Percentiles rank a stretch among this genome's conserved stretches.
Evolutionary conservation across 1,284 basidiomycete genomes (phyloP).

Genomic region (Fistulinella cinereoalba): DNA sequence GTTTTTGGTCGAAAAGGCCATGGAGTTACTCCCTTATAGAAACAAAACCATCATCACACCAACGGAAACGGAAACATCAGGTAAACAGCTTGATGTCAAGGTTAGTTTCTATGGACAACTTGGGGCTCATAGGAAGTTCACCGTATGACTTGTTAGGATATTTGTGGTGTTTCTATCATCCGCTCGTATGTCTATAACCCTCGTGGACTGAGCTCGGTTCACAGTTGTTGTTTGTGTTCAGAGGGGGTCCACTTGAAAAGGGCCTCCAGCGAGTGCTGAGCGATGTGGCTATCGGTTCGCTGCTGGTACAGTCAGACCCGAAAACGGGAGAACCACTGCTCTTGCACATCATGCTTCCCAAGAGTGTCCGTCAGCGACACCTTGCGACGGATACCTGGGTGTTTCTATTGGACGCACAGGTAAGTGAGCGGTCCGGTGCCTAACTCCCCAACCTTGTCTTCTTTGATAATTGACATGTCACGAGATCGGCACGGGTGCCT

Average conservation of each 20-base stretch:
- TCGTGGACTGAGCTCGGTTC: neutral
- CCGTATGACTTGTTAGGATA: slow-evolving; percentile 35
- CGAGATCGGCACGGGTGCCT: slow-evolving; percentile 91
- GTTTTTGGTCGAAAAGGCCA: slow-evolving; percentile 80
- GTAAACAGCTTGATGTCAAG: slow-evolving; percentile 61
- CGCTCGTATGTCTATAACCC: slow-evolving; percentile 57
- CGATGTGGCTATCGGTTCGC: slow-evolving; percentile 83
- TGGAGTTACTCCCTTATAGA: slow-evolving; percentile 76
- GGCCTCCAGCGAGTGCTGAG: slow-evolving; percentile 89
- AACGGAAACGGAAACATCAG: slow-evolving; percentile 52
- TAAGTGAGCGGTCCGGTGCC: slow-evolving; percentile 21
- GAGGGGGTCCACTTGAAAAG: slow-evolving; percentile 86
- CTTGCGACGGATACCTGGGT: slow-evolving; percentile 75
- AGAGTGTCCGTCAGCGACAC: slow-evolving; percentile 61
- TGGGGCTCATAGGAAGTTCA: neutral
- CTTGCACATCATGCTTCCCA: slow-evolving; percentile 79
- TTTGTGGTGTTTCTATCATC: slow-evolving; percentile 84
- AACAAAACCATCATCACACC: slow-evolving; percentile 70
- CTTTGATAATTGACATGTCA: neutral
- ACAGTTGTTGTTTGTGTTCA: slow-evolving; percentile 30
- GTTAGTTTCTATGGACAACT: slow-evolving; percentile 30
- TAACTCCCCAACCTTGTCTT: too few species aligned
- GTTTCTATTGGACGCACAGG: slow-evolving; percentile 91
- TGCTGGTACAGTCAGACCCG: slow-evolving; percentile 88
- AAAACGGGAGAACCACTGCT: slow-evolving; percentile 86